Evolutionary conservation across 441 rosid genomes (phyloP).

Genomic region (Gossypium davidsonii): DNA sequence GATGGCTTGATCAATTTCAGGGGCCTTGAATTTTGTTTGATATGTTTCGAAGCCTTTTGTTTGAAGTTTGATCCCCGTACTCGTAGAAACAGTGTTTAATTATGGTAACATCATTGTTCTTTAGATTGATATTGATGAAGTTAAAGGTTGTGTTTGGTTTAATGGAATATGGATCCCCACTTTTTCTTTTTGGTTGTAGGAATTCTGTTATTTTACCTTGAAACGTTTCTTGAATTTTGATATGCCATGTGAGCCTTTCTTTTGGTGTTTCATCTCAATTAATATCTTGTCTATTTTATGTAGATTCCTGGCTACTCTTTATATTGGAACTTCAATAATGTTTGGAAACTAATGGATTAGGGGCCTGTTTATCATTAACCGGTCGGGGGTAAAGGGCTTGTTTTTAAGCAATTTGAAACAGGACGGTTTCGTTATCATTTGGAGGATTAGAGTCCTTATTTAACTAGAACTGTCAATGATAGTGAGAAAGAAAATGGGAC

Average conservation of each 20-base stretch:
- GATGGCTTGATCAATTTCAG: neutral
- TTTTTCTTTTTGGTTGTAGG: neutral
- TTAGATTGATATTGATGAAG: conserved; percentile 2
- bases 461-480: conserved; percentile 15
- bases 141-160: conserved; percentile 1
- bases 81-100: neutral
- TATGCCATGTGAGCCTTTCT: neutral
- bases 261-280: neutral
- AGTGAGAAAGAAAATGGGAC: conserved; percentile 37
- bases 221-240: neutral
- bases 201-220: neutral
- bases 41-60: neutral
- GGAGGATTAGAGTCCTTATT: conserved; percentile 14
- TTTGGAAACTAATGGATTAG: neutral
- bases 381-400: neutral
- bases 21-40: neutral
- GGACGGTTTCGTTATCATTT: conserved; percentile 12
- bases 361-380: neutral
- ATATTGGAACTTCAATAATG: neutral
- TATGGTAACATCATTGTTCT: neutral
- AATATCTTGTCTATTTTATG: neutral
- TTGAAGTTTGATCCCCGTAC: neutral
- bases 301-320: neutral
- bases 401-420: neutral
- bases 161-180: neutral